These are phyloP conservation scores for Daldinia decipiens DNA, from an alignment of 495 filamentous ascomycete genomes.

Conservation along the genomic window DNA sequence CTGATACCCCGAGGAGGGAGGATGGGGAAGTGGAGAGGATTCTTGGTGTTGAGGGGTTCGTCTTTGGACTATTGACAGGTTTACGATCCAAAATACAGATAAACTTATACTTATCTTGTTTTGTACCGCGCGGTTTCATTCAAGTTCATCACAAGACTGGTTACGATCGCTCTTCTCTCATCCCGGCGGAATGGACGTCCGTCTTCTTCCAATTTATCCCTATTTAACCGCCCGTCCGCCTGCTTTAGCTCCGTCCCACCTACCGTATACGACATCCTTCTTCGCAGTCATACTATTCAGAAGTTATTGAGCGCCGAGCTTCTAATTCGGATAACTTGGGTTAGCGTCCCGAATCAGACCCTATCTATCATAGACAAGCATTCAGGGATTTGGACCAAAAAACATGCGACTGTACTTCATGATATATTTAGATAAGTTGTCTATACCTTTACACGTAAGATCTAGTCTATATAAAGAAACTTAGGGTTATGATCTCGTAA, in stretches of 20 bases:
- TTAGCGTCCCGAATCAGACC: not conserved
- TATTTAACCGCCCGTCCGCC: constrained; percentile 56
- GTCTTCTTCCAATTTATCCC: constrained; percentile 54
- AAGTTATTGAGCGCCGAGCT: not conserved
- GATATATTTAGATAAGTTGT: not conserved
- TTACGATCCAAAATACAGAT: not conserved
- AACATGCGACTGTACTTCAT: not conserved
- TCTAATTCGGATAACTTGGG: not conserved
- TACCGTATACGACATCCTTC: constrained; percentile 9
- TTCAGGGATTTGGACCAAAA: not conserved
- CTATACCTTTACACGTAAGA: not conserved
- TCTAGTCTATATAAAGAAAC: too few species aligned
- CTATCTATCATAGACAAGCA: not conserved
- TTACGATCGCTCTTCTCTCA: constrained; percentile 23
- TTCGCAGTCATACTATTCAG: not conserved
- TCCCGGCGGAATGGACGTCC: constrained; percentile 45
- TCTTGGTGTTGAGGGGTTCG: constrained; percentile 43
- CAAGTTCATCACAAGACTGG: not conserved
- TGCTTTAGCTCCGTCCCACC: constrained; percentile 32
- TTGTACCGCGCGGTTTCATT: not conserved
- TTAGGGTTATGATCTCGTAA: too few species aligned
- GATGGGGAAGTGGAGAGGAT: constrained; percentile 42
- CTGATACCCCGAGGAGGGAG: constrained; percentile 16
- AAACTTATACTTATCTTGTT: constrained; percentile 9
- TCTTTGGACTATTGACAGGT: constrained; percentile 1